Evolutionary conservation across 1,284 basidiomycete genomes (phyloP), one percentile per base, ranked within the genome.

Genomic region (Omphalotus olearius): DNA sequence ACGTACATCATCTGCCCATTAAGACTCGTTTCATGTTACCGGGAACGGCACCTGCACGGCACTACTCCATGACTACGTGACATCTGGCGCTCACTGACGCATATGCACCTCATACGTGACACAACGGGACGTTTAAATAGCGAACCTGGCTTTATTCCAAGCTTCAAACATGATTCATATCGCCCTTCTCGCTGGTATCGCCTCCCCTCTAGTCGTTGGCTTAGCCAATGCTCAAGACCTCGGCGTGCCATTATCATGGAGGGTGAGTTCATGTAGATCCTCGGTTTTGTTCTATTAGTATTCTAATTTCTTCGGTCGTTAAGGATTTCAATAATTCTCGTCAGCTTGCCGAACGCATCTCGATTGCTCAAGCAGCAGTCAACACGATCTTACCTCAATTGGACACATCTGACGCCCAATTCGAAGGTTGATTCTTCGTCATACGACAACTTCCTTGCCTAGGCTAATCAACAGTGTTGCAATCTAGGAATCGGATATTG

Each of bases 401-500:
- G 28, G 61, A 69, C 45, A 48, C 64, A 4, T 57, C 56, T 4
- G 70, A 57, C 28, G 72, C 66, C 10, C 63, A 74, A 57, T 75
- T 75, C 60, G 69, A 69, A 51, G 72, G 72, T 70, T 46, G 23
- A 63, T 25, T 36, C 6, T 17, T n/a, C 4, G 28, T 26, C 16
- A 30, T 42, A 36, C 10, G n/a, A 23, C 23, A n/a, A n/a, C 35
- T 47, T 10, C 42, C 35, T 10, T n/a, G 9, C 20, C 11, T 26
- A 11, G 2, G 37, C 47, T 48, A 9, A 37, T 39, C 18, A 28
- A 17, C 9, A 3, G n/a, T 36, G 6, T 44, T 33, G 40, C 41
- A 17, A 26, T 20, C 33, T 49, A 76, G 74, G 69, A 6, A 69
- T 78, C 35, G 66, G 73, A 40, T 78, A 67, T 55, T 78, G 77